Evolutionary conservation across 345 rosid genomes (phyloP).

Genomic region (Euclidium syriacum): DNA sequence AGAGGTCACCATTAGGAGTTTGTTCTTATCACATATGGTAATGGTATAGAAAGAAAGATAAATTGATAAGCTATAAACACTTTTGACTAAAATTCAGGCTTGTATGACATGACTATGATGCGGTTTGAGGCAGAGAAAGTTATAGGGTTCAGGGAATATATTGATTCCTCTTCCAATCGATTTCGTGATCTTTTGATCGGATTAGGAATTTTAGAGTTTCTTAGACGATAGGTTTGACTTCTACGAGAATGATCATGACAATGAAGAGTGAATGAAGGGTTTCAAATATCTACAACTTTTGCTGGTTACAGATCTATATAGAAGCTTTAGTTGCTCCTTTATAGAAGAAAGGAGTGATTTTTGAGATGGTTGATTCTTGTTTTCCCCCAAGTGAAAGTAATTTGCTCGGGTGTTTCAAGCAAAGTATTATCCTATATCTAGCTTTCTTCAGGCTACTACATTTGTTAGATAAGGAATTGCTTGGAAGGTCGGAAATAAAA

Average conservation of each 20-base stretch:
- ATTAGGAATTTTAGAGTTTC: background rate
- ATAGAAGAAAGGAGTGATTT: background rate
- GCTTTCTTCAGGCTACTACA: too few species aligned
- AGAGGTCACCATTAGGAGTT: background rate
- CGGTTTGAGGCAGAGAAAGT: conserved; percentile 65
- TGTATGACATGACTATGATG: conserved; percentile 93
- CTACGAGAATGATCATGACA: conserved; percentile 12
- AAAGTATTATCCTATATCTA: too few species aligned
- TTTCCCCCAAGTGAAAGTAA: too few species aligned
- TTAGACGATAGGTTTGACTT: conserved; percentile 9
- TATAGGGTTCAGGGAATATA: conserved; percentile 75
- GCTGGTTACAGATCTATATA: background rate
- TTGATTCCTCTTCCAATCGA: background rate
- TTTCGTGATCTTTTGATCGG: background rate
- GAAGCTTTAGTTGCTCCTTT: background rate
- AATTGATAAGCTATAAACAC: conserved; percentile 18
- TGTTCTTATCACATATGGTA: background rate
- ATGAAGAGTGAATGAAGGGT: background rate
- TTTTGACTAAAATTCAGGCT: conserved; percentile 46
- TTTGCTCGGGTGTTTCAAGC: too few species aligned
- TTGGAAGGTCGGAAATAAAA: too few species aligned
- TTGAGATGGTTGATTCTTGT: background rate
- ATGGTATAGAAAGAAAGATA: background rate
- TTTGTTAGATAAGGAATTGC: too few species aligned
- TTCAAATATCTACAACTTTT: background rate